Conservation (phyloP, 805 yeast genomes). For the Candida xiaguanensis region DNA sequence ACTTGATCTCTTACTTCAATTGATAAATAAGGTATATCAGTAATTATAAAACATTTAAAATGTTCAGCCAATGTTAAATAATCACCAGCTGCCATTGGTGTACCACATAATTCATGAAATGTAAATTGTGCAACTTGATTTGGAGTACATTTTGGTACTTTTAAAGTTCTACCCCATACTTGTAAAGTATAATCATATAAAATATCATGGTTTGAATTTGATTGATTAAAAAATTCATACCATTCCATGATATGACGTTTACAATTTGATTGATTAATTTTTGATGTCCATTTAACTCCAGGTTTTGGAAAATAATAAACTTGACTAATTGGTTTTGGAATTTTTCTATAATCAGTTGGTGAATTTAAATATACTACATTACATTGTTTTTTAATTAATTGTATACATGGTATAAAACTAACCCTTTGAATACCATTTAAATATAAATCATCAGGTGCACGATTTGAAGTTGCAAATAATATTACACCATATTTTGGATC, state of each 20-base stretch:
- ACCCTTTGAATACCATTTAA: slow-evolving; percentile 92
- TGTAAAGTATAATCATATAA: slow-evolving; percentile 30
- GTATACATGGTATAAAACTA: slow-evolving; percentile 89
- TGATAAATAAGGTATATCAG: slow-evolving; percentile 87
- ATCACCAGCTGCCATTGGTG: slow-evolving; percentile 90
- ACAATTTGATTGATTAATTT: slow-evolving; percentile 48
- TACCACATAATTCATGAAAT: slow-evolving; percentile 82
- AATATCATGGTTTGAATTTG: slow-evolving; percentile 31
- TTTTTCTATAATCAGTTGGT: slow-evolving; percentile 89
- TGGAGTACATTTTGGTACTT: slow-evolving; percentile 72
- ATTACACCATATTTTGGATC: slow-evolving; percentile 78
- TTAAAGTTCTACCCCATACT: slow-evolving; percentile 86
- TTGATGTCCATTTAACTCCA: slow-evolving; percentile 52
- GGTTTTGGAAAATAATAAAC: slow-evolving; percentile 74
- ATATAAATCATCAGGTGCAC: slow-evolving; percentile 92
- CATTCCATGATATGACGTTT: slow-evolving; percentile 65
- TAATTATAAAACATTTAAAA: slow-evolving; percentile 76
- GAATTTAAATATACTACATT: slow-evolving; percentile 79
- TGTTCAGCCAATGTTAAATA: slow-evolving; percentile 76
- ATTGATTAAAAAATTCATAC: slow-evolving; percentile 75
- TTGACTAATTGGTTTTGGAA: slow-evolving; percentile 76
- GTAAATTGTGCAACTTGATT: slow-evolving; percentile 86
- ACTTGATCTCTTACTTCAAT: slow-evolving; percentile 77
- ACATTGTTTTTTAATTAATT: slow-evolving; percentile 66
- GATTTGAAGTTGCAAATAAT: slow-evolving; percentile 88